Conservation (phyloP, 768 basidiomycete species). For the Hysterangium stoloniferum region DNA sequence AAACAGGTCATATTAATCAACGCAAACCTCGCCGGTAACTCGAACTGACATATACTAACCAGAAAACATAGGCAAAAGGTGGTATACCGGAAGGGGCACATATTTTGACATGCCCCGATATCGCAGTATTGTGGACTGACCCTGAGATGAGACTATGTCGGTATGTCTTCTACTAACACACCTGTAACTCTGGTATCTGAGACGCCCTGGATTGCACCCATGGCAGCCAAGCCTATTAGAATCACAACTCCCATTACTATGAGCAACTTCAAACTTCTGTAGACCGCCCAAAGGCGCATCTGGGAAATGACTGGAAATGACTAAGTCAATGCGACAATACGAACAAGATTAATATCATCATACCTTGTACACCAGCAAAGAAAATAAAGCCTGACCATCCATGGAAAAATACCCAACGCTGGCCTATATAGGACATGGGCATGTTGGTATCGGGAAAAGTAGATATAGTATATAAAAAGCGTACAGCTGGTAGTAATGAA, state of each 20-base stretch:
- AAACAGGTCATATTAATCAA: neutral
- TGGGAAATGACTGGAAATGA: conserved; percentile 6
- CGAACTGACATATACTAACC: neutral
- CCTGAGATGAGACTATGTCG: neutral
- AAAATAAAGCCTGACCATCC: conserved; percentile 9
- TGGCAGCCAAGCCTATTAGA: neutral
- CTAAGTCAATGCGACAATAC: neutral
- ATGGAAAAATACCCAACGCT: conserved; percentile 8
- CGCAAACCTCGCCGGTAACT: neutral
- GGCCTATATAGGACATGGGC: neutral
- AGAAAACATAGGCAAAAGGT: conserved; percentile 1
- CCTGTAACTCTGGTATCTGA: conserved; percentile 1
- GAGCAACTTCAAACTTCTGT: neutral
- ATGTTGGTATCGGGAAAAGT: neutral
- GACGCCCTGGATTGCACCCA: conserved; percentile 6
- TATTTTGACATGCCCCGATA: neutral
- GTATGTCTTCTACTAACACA: neutral
- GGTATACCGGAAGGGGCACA: neutral
- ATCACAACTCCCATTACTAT: neutral
- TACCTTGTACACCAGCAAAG: conserved; percentile 10
- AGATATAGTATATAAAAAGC: neutral
- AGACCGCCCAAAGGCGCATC: conserved; percentile 11
- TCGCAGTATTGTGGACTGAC: neutral
- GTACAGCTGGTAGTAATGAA: neutral
- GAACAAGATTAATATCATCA: neutral